Base-by-base conservation (phyloP, 345 rosid species). In the Orychophragmus violaceus region DNA sequence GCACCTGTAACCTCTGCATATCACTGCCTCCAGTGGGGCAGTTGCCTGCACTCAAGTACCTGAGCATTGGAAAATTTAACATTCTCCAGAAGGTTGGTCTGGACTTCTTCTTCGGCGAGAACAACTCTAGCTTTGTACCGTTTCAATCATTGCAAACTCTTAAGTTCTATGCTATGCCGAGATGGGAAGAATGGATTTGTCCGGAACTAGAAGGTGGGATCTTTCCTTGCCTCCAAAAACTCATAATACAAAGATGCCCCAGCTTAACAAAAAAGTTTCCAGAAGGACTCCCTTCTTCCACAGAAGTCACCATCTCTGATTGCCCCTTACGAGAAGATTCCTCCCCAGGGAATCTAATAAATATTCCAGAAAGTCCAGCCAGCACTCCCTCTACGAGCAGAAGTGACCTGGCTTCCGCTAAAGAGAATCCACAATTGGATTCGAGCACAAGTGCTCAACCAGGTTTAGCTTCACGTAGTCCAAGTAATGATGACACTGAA, bases 21-120 rank as follows among this genome's bases (percentile, higher is more conserved):
- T 60, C 66, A 11, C 62, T 82, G 69, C 86, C 86, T 23, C 50
- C 80, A 28, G 2, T 82, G 23, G 80, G 82, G 22, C 76, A 76
- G 51, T 57, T 82, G 19, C 77, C 73, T 21, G 64, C 67, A 32
- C 81, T 83, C 29, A 77, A 69, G 62, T 42, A 62, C 19, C 75
- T 82, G 37, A 16, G 19, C 8, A 80, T 82, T 23, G 45, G 33
- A 13, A 71, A 68, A 16, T 56, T 78, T 27, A 54, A 52, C 64
- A 70, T 61, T 50, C 63, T 79, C 11, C 66, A 52, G 48, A 69
- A 23, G 11, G 60, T 79, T 19, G 82, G 77, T 14, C 6, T 35
- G 17, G 82, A 79, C 28, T 69, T 82, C 25, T 69, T 82, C 77
- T 50, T 58, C 16, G 70, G 65, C 23, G 85, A 79, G 35, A 57